These are phyloP conservation scores for Acanthamoeba healyi DNA, from an alignment of 208 protist genomes.

Conservation along the genomic window DNA sequence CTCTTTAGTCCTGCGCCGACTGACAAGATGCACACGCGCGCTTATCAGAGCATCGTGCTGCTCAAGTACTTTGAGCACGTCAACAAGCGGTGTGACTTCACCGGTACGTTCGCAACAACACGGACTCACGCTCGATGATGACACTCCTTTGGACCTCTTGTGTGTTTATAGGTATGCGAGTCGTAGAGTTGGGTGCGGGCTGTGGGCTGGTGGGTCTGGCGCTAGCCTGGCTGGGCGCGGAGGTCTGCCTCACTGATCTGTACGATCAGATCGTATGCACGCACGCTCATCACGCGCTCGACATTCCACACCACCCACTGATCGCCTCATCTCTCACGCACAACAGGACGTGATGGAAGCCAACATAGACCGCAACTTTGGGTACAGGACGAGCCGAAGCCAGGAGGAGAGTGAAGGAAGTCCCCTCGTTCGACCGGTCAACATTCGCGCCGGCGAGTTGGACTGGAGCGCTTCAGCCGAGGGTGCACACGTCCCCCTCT, in stretches of 20 bases:
- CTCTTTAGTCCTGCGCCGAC: not conserved
- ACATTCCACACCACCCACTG: not conserved
- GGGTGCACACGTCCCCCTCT: not conserved
- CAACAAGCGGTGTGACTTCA: not conserved
- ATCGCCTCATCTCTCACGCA: not conserved
- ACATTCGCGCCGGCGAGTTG: conserved; percentile 10
- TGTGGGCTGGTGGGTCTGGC: conserved; percentile 2
- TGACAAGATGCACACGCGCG: not conserved
- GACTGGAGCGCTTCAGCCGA: conserved; percentile 30
- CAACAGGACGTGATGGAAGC: conserved; percentile 54
- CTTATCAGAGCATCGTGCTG: conserved; percentile 19
- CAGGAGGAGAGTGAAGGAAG: not conserved
- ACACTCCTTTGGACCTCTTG: not conserved
- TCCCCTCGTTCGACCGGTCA: not conserved
- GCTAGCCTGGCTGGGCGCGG: conserved; percentile 21
- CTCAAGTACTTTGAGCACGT: conserved; percentile 56
- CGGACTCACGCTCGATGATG: not conserved
- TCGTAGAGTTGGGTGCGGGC: not conserved
- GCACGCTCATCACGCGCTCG: not conserved
- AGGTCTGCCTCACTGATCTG: conserved; percentile 19
- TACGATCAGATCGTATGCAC: conserved; percentile 40
- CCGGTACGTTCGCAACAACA: not conserved
- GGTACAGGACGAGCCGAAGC: not conserved
- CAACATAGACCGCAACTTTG: conserved; percentile 15
- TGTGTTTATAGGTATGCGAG: not conserved